Evolutionary conservation across 345 rosid species (phyloP), one percentile per base, ranked within the genome.

Genomic region (Excoecaria agallocha): DNA sequence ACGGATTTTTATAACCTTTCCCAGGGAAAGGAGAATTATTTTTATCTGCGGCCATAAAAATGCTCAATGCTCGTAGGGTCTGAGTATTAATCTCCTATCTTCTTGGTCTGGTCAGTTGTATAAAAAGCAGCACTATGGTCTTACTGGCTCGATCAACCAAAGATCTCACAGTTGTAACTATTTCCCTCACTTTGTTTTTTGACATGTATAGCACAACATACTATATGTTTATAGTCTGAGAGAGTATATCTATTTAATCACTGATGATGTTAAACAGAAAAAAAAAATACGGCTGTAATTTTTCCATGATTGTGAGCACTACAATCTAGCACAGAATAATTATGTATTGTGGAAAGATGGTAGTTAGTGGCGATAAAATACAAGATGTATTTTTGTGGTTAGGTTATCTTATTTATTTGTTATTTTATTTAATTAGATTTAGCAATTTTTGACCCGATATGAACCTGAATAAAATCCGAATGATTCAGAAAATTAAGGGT

Each of bases 161-260:
- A 46, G 67, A 24, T 54, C 71, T 62, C 60, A 72, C 55, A 30
- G 50, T 73, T 77, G 73, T 76, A 70, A 62, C 64, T 72, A 70
- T 75, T 3, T 20, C 19, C 20, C 50, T 59, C 13, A 39, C 61
- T 45, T 68, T 62, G n/a, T 20, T 58, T 76, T 22, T 76, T 22
- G 46, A 68, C 71, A 24, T 81, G 84, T 82, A 80, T 62, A 81
- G 80, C 59, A 72, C 45, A 58, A 70, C 56, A 19, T 2, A 41
- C 54, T 77, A 35, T 74, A 76, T 69, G 62, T 78, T 37, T 61
- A n/a, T n/a, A 61, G 75, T 35, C 57, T 66, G 61, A 74, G 70
- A 69, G 38, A 37, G 76, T 25, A 20, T 35, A 61, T 59, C 24
- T 51, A 70, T 74, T 1, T 43, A 6, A 69, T 43, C 46, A 37